Base-by-base conservation (phyloP, 257 asterid genomes). In the Galeopsis tetrahit region DNA sequence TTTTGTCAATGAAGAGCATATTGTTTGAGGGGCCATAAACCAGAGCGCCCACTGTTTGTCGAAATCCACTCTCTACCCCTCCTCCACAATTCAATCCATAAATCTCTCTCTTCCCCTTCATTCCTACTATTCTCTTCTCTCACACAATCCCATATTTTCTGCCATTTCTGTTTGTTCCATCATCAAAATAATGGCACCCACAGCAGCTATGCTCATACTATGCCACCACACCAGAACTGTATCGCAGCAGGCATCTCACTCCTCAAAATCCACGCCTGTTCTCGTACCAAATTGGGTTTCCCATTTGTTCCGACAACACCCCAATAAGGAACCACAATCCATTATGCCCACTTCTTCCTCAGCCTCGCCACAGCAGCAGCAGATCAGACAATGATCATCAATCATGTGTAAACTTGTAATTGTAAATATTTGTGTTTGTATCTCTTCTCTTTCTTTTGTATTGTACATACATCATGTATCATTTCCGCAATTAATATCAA, bases 191-290 rank as follows among this genome's bases (percentile, higher is more conserved):
- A 86, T 86, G 91, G 83, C 88, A 58, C 92, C 88, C 2, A 87
- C 84, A 46, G 90, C 90, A 59, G 87, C 90, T 53, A 84, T 77
- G 92, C 78, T 85, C 65, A 75, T 85, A 38, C 69, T 85, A 28
- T 13, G 76, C 73, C 83, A 68, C 66, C 85, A 68, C 17, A 72
- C 68, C 57, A 73, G 68, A 10, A 39, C 69, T 5, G 51, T 53
- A 4, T 32, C 80, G 7, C 81, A 60, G 1, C 28, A 21, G 28
- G 28, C 28, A 1, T 59, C 81, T 7, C 35, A 79, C 3, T 28
- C 82, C 10, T 59, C 77, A 40, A 53, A 74, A 10, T 65, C 83
- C 4, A n/a, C 17, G 0, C 53, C 39, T 2, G 43, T 46, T 52
- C 48, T 76, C 31, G 11, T 73, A 52, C 60, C 77, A 15, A 73